Percentiles rank a stretch among this genome's conserved stretches.
phyloP scores from a whole-genome alignment of 208 protist species.

The Trypanosoma caninum region DNA sequence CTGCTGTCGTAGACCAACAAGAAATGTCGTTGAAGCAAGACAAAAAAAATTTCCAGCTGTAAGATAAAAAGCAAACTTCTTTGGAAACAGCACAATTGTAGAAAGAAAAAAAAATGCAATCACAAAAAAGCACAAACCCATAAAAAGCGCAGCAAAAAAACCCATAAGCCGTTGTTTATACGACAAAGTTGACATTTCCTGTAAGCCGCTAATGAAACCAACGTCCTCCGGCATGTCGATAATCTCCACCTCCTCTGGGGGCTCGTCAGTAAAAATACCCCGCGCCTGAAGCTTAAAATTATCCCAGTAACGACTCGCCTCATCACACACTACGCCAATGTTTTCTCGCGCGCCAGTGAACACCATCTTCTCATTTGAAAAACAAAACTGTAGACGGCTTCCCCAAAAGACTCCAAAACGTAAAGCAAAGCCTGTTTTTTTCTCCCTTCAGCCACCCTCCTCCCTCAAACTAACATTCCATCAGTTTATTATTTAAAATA shows the following conservation, averaged over 20 bases:
- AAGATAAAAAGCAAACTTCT: conserved; percentile 91
- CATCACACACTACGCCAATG: conserved; percentile 1
- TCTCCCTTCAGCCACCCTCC: too few relatives aligned
- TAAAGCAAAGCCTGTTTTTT: neutral
- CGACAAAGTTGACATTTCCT: conserved; percentile 71
- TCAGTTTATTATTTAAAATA: too few relatives aligned
- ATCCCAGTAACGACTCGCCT: conserved; percentile 39
- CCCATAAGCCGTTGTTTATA: conserved; percentile 78
- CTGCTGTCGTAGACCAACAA: conserved; percentile 77
- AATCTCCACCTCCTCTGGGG: conserved; percentile 43
- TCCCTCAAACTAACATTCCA: too few relatives aligned
- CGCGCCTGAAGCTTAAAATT: conserved; percentile 45
- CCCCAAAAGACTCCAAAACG: neutral
- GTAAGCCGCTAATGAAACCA: conserved; percentile 41
- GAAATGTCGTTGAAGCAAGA: conserved; percentile 79
- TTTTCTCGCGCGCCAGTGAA: conserved; percentile 1
- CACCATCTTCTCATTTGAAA: neutral
- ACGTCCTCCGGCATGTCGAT: conserved; percentile 51
- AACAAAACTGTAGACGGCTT: neutral
- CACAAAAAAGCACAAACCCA: conserved; percentile 79
- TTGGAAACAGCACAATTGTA: conserved; percentile 56
- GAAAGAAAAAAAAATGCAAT: conserved; percentile 59
- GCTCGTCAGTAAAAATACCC: conserved; percentile 47
- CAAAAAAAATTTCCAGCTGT: conserved; percentile 87
- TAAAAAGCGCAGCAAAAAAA: conserved; percentile 80